A percentile compares a stretch with the other conserved stretches of the same genome.
phyloP scores from a whole-genome alignment of 805 yeast genomes.

The Scheffersomyces stipitis region DNA sequence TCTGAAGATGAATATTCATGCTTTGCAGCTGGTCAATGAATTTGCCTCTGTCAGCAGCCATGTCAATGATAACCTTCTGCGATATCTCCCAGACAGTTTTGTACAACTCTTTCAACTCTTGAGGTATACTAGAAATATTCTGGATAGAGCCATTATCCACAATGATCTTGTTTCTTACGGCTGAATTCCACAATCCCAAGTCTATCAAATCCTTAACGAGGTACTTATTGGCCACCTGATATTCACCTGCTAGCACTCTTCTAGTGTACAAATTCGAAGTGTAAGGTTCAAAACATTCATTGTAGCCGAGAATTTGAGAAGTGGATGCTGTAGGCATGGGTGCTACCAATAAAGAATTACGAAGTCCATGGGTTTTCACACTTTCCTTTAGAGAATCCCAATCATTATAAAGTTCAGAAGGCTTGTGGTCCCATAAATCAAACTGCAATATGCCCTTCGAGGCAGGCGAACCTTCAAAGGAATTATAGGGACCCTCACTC shows the following conservation, averaged over 20 bases:
- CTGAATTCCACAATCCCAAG: slow-evolving; percentile 78
- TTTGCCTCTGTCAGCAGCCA: slow-evolving; percentile 79
- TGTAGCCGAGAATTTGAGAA: slow-evolving; percentile 90
- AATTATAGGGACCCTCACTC: slow-evolving; percentile 64
- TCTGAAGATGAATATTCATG: slow-evolving; percentile 38
- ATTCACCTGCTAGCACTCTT: slow-evolving; percentile 91
- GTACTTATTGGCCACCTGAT: slow-evolving; percentile 88
- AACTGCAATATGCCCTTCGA: slow-evolving; percentile 82
- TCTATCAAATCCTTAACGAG: slow-evolving; percentile 78
- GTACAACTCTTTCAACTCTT: slow-evolving; percentile 71
- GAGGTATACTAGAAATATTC: slow-evolving; percentile 69
- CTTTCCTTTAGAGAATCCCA: slow-evolving; percentile 73
- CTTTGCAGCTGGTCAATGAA: slow-evolving; percentile 59
- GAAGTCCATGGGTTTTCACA: slow-evolving; percentile 63
- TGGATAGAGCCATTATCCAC: slow-evolving; percentile 85
- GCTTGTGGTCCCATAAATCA: slow-evolving; percentile 82
- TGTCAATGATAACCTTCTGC: slow-evolving; percentile 78
- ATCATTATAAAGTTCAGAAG: slow-evolving; percentile 74
- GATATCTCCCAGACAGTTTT: slow-evolving; percentile 97
- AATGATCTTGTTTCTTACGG: slow-evolving; percentile 75
- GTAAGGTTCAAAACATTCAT: slow-evolving; percentile 94
- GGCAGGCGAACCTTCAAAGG: slow-evolving; percentile 85
- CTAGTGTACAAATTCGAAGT: slow-evolving; percentile 91
- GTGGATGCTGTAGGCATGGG: slow-evolving; percentile 99
- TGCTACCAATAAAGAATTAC: slow-evolving; percentile 87